phyloP scores from a whole-genome alignment of 148 eudicot species.

The Rhododendron molle region DNA sequence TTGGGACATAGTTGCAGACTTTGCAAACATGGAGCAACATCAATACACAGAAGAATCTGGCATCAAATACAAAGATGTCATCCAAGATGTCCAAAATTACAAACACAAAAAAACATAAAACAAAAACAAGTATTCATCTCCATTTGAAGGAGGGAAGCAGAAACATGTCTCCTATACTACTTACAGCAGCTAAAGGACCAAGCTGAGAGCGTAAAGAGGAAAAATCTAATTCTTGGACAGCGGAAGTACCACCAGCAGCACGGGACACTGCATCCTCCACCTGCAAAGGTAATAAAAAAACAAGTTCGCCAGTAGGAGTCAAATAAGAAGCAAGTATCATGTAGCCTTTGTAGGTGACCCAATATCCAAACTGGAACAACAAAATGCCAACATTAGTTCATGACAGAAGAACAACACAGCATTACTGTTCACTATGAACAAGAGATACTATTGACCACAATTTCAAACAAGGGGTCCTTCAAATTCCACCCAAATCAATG shows the following conservation, averaged over 20 bases:
- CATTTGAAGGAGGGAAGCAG: not conserved
- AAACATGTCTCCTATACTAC: conserved; percentile 18
- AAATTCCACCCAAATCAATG: not conserved
- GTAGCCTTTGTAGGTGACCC: not conserved
- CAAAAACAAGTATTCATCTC: not conserved
- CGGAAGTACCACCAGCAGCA: conserved; percentile 67
- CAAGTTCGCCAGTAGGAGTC: not conserved
- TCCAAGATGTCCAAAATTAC: not conserved
- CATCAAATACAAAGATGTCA: conserved; percentile 12
- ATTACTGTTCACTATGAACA: not conserved
- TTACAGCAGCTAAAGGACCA: conserved; percentile 83
- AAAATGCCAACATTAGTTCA: not conserved
- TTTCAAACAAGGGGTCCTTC: not conserved
- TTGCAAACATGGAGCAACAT: conserved; percentile 88
- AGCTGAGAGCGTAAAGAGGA: conserved; percentile 72
- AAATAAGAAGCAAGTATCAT: not conserved
- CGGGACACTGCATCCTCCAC: conserved; percentile 88
- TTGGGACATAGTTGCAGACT: conserved; percentile 51
- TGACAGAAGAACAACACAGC: not conserved
- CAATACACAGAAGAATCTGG: conserved; percentile 88
- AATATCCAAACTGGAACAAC: not conserved
- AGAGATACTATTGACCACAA: not conserved
- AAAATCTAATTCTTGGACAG: conserved; percentile 80
- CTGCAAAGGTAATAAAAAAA: conserved; percentile 31
- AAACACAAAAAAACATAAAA: not conserved